These are phyloP conservation scores for Entophlyctis luteolus DNA, from an alignment of 192 early-diverging fungal species.

Conservation along the genomic window DNA sequence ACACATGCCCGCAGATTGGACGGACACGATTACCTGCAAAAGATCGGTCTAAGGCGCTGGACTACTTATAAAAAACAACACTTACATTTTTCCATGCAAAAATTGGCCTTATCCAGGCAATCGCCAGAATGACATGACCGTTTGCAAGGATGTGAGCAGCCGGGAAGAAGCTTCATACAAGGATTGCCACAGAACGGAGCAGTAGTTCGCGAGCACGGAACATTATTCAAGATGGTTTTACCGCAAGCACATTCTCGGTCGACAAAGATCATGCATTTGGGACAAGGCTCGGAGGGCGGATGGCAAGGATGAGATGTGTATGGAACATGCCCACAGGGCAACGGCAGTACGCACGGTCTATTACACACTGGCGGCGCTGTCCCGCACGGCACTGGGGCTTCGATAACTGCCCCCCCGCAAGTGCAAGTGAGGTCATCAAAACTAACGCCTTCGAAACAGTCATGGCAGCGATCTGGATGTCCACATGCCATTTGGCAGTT, in stretches of 20 bases:
- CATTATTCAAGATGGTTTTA: constrained; percentile 67
- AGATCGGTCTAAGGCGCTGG: neutral
- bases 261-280: constrained; percentile 85
- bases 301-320: constrained; percentile 80
- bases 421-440: constrained; percentile 82
- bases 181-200: constrained; percentile 68
- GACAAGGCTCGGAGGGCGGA: constrained; percentile 76
- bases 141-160: constrained; percentile 74
- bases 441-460: constrained; percentile 57
- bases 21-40: constrained; percentile 55
- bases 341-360: constrained; percentile 64
- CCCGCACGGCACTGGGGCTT: constrained; percentile 85
- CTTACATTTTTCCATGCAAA: constrained; percentile 67
- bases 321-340: constrained; percentile 75
- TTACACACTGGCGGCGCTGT: constrained; percentile 70
- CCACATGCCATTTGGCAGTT: constrained; percentile 41
- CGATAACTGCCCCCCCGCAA: constrained; percentile 76
- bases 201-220: constrained; percentile 73
- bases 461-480: constrained; percentile 46
- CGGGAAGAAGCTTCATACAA: constrained; percentile 55
- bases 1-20: constrained; percentile 79
- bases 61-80: neutral
- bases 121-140: constrained; percentile 77
- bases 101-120: constrained; percentile 60
- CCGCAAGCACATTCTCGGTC: constrained; percentile 66